Evolutionary conservation across 1,139 yeast genomes (phyloP), one percentile per base, ranked within the genome.

Genomic region (Zygosaccharomyces sapae): DNA sequence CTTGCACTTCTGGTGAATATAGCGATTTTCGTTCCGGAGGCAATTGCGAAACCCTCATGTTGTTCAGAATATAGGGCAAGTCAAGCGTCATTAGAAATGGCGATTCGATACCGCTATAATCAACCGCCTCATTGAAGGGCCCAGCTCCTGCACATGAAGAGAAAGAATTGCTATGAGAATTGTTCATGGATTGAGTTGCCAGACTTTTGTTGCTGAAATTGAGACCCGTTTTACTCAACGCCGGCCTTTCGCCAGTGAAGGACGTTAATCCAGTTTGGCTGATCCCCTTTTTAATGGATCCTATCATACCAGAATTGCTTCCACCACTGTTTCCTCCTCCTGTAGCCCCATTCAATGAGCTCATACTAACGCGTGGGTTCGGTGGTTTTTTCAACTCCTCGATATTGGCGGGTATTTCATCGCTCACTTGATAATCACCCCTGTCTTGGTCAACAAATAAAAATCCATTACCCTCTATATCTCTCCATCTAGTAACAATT

Each of bases 381-480:
- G 36, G 19, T 4, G 33, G 19, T 25, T 43, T 44, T n/a, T 47
- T 47, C 5, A 16, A 33, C 3, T 48, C 51, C 13, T 45, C 45
- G 19, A 38, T 30, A 12, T 27, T 30, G 20, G 36, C 8, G 3
- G 38, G 24, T 31, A 20, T 43, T 12, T 37, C 48, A 33, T 46
- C 49, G n/a, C 16, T 22, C 7, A 54, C 41, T 19, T 50, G 54
- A 39, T 59, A 61, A 4, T 54, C 45, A 3, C 64, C 67, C 3
- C 47, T 36, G 18, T 58, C 55, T 48, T 63, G 69, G 24, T 59
- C 57, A 4, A 63, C 37, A 47, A 62, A 59, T n/a, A 62, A 44
- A 9, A 65, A 49, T 1, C 68, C 69, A 51, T 61, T 58, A 1
- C 69, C 69, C 39, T 63, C 68, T 5, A 65, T 61, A 47, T 65